These are phyloP conservation scores for Schizonepeta tenuifolia DNA, from an alignment of 257 asterid genomes.

Conservation along the genomic window DNA sequence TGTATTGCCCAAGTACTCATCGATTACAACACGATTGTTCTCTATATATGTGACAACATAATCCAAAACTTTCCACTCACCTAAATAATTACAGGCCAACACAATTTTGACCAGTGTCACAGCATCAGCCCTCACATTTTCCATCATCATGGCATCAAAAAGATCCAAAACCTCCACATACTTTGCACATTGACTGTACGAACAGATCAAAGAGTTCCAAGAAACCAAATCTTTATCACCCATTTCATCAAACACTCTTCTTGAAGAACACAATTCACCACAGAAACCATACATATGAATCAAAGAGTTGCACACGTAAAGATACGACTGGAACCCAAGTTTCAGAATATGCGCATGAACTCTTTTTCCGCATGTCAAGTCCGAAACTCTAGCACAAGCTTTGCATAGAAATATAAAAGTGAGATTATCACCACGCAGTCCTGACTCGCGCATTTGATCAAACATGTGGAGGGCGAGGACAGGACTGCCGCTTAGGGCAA, in stretches of 20 bases:
- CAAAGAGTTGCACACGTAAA: constrained; percentile 50
- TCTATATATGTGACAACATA: constrained; percentile 42
- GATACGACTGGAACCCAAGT: constrained; percentile 49
- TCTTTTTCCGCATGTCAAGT: constrained; percentile 31
- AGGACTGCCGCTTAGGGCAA: constrained; percentile 35
- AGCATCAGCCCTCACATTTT: constrained; percentile 44
- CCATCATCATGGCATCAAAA: constrained; percentile 42
- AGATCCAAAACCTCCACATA: constrained; percentile 44
- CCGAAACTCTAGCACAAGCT: constrained; percentile 37
- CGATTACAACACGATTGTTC: constrained; percentile 37
- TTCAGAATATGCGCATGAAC: constrained; percentile 41
- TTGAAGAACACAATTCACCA: constrained; percentile 39
- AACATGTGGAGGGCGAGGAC: constrained; percentile 42
- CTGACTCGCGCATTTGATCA: constrained; percentile 46
- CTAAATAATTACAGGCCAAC: constrained; percentile 43
- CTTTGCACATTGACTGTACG: constrained; percentile 43
- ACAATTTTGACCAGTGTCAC: constrained; percentile 55
- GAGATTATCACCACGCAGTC: constrained; percentile 48
- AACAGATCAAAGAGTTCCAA: constrained; percentile 59
- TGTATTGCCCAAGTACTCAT: constrained; percentile 52
- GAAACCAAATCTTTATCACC: constrained; percentile 50
- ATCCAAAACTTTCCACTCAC: constrained; percentile 42
- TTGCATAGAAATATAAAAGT: constrained; percentile 45
- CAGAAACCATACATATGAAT: constrained; percentile 56
- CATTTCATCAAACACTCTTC: constrained; percentile 54